Evolutionary conservation across 139 green algal species (phyloP), one percentile per base, ranked within the genome.

Genomic region (Coccomyxa sp.): DNA sequence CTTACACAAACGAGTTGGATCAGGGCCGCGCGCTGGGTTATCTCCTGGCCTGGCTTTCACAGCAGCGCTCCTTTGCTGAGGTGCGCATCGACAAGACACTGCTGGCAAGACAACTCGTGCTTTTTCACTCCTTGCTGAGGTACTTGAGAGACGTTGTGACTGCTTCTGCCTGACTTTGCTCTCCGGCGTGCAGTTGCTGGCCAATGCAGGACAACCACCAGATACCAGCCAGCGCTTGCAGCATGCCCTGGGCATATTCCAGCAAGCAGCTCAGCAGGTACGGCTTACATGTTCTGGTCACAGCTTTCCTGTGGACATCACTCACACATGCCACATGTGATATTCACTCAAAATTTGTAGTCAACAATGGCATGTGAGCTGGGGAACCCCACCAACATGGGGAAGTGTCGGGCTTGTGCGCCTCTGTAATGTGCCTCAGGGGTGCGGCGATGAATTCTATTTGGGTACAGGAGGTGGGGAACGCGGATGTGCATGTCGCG

Each of bases 1-100:
- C 82, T 79, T 95, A 99, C 91, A 98, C 96, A 79, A 99, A 99
- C 83, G 97, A 99, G 91, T 90, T 99, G 79, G 95, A 98, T 80
- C 86, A 94, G 80, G 81, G 81, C 76, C 80, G 88, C 45, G 95
- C 94, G 13, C 79, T 96, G 38, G 57, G 27, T 27, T 94, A 93
- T 87, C 88, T 98, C 38, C 66, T 85, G 1, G 67, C 81, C 30
- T 98, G 96, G 96, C 85, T 99, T 30, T 45, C 79, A 17, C 68
- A 91, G 4, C 80, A 82, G 79, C 89, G 95, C 87, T 30, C 63
- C 9, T 71, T 71, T 25, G 21, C 63, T 25, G 21, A 71, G 63
- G 63, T 71, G 21, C 21, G 63, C 63, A 51, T 71, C 63, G 10
- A 25, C 7, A 71, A 28, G 18, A 28, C 21, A 71, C 63, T 28